Conservation (phyloP, 2,329 filamentous ascomycete species). For the Xylariaceae sp. region DNA sequence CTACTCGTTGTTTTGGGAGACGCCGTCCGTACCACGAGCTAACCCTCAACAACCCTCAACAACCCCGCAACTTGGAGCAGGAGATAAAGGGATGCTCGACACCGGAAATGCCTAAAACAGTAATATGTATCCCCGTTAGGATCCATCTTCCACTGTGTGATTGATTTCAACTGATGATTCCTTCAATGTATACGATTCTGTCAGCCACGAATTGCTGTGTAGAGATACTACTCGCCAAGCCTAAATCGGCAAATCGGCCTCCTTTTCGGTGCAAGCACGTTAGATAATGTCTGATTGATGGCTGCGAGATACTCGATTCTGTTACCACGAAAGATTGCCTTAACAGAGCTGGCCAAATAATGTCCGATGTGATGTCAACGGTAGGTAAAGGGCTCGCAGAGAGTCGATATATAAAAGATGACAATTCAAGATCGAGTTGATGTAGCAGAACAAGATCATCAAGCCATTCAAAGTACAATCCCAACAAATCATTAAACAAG, state of each 20-base stretch:
- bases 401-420: slow-evolving; percentile 4
- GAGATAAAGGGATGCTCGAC: slow-evolving; percentile 8
- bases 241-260: too few relatives aligned
- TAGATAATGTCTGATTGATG: too few relatives aligned
- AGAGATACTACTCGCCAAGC: too few relatives aligned
- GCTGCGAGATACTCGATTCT: too few relatives aligned
- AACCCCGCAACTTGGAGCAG: background rate
- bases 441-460: background rate
- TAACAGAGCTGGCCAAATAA: too few relatives aligned
- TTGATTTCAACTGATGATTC: background rate
- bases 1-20: too few relatives aligned
- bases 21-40: too few relatives aligned
- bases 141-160: background rate
- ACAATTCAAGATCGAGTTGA: background rate
- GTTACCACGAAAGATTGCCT: too few relatives aligned
- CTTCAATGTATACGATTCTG: background rate
- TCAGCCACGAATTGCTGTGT: too few relatives aligned
- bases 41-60: too few relatives aligned
- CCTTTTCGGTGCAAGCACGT: too few relatives aligned
- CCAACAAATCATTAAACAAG: background rate
- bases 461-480: background rate
- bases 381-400: background rate
- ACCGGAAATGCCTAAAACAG: slow-evolving; percentile 16
- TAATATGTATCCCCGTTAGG: slow-evolving; percentile 20
- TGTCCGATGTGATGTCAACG: background rate